A percentile compares a stretch with the other conserved stretches of the same genome.
These are phyloP conservation scores for Plasmodium inui DNA, from an alignment of 169 alveolate genomes.

Conservation along the genomic window DNA sequence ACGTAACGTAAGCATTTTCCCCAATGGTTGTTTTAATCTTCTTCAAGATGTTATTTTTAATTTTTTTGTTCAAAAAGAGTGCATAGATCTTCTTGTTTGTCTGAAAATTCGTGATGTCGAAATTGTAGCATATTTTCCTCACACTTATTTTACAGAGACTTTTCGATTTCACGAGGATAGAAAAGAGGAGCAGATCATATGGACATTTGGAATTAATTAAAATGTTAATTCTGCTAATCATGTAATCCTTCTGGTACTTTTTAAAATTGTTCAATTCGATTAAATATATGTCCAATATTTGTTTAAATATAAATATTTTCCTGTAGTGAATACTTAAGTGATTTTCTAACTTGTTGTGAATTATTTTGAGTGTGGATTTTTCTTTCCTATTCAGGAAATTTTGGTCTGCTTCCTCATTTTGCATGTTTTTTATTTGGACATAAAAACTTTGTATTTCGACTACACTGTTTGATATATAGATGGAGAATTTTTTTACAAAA, in stretches of 20 bases:
- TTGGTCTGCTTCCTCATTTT: conserved; percentile 1
- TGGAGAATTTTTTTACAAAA: conserved; percentile 35
- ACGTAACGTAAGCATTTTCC: neutral
- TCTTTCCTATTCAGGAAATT: neutral
- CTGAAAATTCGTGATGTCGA: conserved; percentile 9
- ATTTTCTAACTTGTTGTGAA: neutral
- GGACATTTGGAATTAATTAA: conserved; percentile 31
- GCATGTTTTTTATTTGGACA: conserved; percentile 25
- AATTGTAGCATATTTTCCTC: conserved; percentile 35
- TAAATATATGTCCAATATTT: conserved; percentile 57
- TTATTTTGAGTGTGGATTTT: neutral
- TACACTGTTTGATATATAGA: conserved; percentile 20
- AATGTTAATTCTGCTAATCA: conserved; percentile 3
- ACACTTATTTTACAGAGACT: conserved; percentile 33
- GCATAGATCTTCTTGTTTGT: conserved; percentile 12
- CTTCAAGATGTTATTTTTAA: conserved; percentile 29
- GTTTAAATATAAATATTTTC: conserved; percentile 48
- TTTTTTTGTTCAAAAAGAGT: conserved; percentile 26
- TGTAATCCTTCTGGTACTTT: conserved; percentile 49
- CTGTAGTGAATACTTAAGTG: conserved; percentile 16
- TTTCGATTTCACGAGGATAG: conserved; percentile 42
- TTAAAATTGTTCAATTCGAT: conserved; percentile 42
- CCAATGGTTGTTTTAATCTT: conserved; percentile 10
- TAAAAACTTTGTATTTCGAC: conserved; percentile 31
- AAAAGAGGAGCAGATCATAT: conserved; percentile 58